Evolutionary conservation across 495 filamentous ascomycete species (phyloP).

Genomic region (Copromyces sp.): DNA sequence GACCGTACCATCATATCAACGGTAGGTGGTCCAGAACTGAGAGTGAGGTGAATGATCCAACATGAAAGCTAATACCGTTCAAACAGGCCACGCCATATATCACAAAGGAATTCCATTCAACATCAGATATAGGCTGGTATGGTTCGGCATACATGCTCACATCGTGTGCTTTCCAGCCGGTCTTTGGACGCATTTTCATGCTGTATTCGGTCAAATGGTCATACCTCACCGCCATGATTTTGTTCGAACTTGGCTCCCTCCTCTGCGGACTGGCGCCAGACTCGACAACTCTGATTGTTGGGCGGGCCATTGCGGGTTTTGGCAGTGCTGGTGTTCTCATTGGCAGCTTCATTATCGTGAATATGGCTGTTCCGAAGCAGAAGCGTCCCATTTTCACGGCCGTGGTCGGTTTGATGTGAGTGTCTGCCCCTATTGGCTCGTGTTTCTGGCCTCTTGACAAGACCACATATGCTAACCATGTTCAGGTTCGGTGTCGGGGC

Average conservation of each 20-base stretch:
- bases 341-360: constrained; percentile 38
- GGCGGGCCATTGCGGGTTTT: constrained; percentile 48
- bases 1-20: constrained; percentile 36
- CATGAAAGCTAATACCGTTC: background rate
- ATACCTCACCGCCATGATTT: constrained; percentile 29
- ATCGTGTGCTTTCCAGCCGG: constrained; percentile 30
- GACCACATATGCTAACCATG: constrained; percentile 28
- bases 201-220: constrained; percentile 34
- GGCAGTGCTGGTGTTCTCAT: constrained; percentile 33
- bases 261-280: constrained; percentile 45
- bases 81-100: constrained; percentile 23
- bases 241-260: constrained; percentile 45
- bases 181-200: constrained; percentile 43
- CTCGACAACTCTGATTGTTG: constrained; percentile 44
- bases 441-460: constrained; percentile 14
- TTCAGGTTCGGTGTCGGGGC: constrained; percentile 31
- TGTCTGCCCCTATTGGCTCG: background rate
- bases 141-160: constrained; percentile 44
- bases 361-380: constrained; percentile 38
- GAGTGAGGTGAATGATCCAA: background rate
- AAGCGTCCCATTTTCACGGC: constrained; percentile 35
- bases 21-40: constrained; percentile 12
- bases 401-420: constrained; percentile 20
- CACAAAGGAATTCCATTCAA: constrained; percentile 36
- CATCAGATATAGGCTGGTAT: constrained; percentile 47